Base-by-base conservation (phyloP, 345 rosid genomes). In the Eucalyptus brandiana region DNA sequence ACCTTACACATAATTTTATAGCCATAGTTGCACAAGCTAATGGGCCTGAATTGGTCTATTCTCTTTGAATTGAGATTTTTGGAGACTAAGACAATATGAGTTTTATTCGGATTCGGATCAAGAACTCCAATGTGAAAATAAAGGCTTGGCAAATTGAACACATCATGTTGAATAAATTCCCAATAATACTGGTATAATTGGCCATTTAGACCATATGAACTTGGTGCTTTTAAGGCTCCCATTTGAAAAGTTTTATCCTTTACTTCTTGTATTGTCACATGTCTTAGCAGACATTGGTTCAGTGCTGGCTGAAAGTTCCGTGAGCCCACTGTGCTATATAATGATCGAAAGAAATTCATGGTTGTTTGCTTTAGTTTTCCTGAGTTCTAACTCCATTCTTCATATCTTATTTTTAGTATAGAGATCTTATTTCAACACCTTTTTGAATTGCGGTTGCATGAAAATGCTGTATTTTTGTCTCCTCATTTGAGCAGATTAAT, bases 361-460 rank as follows among this genome's bases (percentile, higher is more conserved):
- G 6, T 56, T 56, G 6, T 4, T 56, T 56, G 30, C 62, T 56
- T 24, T 56, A 56, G 30, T 56, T 56, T 56, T 56, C 30, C 30
- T 0, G 6, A 56, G 62, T 56, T 26, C 30, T 26, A 2, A 56
- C 30, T 24, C 30, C 30, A 24, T 56, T 56, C 62, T 56, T 9
- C 62, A 56, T 24, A 56, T 56, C 0, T 2, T 56, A 56, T 56
- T 56, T 56, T 24, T 0, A 56, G 30, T 26, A 56, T 10, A 0
- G 14, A 56, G 30, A 24, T 56, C 30, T 56, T 23, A 7, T 56
- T 56, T 56, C 6, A 26, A 23, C 7, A 0, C 13, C 62, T 24
- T 0, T 56, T 3, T 56, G 0, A 26, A 56, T 0, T 56, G 30
- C 1, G 1, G 13, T 24, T 56, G 62, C 30, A 56, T 56, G 13